Evolutionary conservation across 2,329 filamentous ascomycete genomes (phyloP).

Genomic region (Pyrenochaeta sp.): DNA sequence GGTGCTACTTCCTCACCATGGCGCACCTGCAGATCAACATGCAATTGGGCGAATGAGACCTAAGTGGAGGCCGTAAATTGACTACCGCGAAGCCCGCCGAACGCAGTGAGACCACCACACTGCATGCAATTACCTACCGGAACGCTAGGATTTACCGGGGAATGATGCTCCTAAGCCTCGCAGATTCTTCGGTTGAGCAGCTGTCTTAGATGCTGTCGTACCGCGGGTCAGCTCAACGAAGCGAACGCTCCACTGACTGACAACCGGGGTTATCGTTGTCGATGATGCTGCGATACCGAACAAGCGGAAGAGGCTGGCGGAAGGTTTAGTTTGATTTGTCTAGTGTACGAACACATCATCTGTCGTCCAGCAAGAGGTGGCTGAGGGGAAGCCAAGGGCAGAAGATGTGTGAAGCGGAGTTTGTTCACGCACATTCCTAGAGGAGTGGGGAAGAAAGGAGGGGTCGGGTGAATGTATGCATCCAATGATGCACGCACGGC

Average conservation of each 20-base stretch:
- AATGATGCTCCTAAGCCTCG: conserved; percentile 11
- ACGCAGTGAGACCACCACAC: conserved; percentile 9
- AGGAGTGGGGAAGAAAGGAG: conserved; percentile 30
- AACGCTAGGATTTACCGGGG: conserved; percentile 16
- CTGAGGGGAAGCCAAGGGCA: conserved; percentile 23
- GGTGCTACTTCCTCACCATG: conserved; percentile 22
- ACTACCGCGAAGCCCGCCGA: conserved; percentile 7
- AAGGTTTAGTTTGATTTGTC: neutral
- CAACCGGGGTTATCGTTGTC: neutral
- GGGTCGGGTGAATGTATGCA: conserved; percentile 29
- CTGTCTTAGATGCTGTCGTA: conserved; percentile 15
- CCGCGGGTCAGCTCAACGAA: conserved; percentile 12
- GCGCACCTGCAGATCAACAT: conserved; percentile 17
- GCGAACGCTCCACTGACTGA: neutral
- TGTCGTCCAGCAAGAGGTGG: neutral
- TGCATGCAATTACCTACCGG: conserved; percentile 13
- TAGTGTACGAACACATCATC: conserved; percentile 1
- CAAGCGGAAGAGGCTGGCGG: neutral
- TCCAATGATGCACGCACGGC: conserved; percentile 25
- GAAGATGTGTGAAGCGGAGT: conserved; percentile 28
- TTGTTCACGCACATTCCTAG: conserved; percentile 18
- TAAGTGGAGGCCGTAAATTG: neutral
- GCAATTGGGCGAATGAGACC: conserved; percentile 16
- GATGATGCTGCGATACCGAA: neutral
- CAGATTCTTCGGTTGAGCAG: conserved; percentile 13